These are phyloP conservation scores for Keqinozyma sinolaborantium DNA, from an alignment of 1,139 yeast genomes.

Conservation along the genomic window DNA sequence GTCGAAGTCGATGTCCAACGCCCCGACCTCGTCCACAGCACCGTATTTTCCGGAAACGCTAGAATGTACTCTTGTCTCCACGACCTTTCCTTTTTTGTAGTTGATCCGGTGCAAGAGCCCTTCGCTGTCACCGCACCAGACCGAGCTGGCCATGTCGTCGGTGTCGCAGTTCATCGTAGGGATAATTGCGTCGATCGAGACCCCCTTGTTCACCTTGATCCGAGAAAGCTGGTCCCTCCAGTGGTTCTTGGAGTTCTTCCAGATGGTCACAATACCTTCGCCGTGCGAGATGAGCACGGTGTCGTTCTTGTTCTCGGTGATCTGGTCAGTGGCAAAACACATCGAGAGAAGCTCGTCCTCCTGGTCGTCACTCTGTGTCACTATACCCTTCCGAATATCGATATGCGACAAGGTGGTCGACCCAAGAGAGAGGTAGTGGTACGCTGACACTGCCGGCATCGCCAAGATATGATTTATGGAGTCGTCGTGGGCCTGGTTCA, in stretches of 20 bases:
- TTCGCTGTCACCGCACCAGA: constrained; percentile 85
- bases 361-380: constrained; percentile 77
- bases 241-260: constrained; percentile 70
- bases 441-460: constrained; percentile 67
- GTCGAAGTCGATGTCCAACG: constrained; percentile 73
- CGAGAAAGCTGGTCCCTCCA: constrained; percentile 81
- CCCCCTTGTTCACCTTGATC: constrained; percentile 64
- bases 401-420: constrained; percentile 78
- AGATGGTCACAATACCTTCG: constrained; percentile 87
- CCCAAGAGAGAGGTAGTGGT: constrained; percentile 79
- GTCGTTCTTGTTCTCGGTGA: constrained; percentile 52
- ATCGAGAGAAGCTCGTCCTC: constrained; percentile 86
- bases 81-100: constrained; percentile 58
- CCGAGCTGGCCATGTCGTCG: constrained; percentile 44
- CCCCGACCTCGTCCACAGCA: constrained; percentile 58
- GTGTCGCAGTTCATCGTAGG: constrained; percentile 73
- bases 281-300: constrained; percentile 77
- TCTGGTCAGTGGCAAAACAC: constrained; percentile 52
- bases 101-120: constrained; percentile 74
- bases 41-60: constrained; percentile 38
- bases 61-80: constrained; percentile 68
- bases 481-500: constrained; percentile 63
- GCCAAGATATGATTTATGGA: constrained; percentile 72
- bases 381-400: constrained; percentile 70
- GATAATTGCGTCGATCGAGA: constrained; percentile 74